A percentile compares a stretch with the other conserved stretches of the same genome.
Conservation (phyloP, 108 stramenopile genomes). For the Conticribra guillardii region DNA sequence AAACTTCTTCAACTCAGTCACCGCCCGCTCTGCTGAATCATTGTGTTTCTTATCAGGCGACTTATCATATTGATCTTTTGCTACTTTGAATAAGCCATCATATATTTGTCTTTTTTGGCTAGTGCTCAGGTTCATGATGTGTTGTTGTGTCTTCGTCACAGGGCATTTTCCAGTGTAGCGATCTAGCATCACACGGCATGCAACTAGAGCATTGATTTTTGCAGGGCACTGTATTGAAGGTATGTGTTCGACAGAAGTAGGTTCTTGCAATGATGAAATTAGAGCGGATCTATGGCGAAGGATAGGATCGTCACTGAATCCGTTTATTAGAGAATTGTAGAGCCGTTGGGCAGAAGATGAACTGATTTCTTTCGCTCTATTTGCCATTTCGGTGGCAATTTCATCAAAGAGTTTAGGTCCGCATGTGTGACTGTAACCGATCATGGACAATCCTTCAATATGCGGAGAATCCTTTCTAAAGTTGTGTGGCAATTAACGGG, state of each 20-base stretch:
- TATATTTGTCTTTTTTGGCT: slow-evolving; percentile 49
- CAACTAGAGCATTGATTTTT: slow-evolving; percentile 46
- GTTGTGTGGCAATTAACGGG: background rate
- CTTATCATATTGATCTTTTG: slow-evolving; percentile 37
- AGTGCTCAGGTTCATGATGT: slow-evolving; percentile 50
- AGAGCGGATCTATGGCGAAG: background rate
- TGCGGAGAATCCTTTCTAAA: slow-evolving; percentile 17
- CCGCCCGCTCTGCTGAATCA: slow-evolving; percentile 5
- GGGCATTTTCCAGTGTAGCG: slow-evolving; percentile 56
- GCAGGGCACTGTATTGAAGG: slow-evolving; percentile 29
- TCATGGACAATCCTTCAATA: slow-evolving; percentile 37
- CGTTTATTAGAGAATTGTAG: slow-evolving; percentile 55
- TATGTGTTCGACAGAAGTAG: slow-evolving; percentile 45
- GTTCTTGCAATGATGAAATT: slow-evolving; percentile 4
- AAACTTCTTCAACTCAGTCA: slow-evolving; percentile 7
- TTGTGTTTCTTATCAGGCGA: slow-evolving; percentile 13
- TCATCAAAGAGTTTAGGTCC: slow-evolving; percentile 64
- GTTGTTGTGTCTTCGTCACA: slow-evolving; percentile 47
- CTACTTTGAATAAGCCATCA: slow-evolving; percentile 43
- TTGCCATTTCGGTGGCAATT: slow-evolving; percentile 63
- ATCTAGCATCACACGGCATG: slow-evolving; percentile 62
- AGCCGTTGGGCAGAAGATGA: slow-evolving; percentile 55
- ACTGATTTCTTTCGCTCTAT: slow-evolving; percentile 59
- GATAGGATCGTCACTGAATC: slow-evolving; percentile 19
- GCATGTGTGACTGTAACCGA: slow-evolving; percentile 27